Evolutionary conservation across 176 grass and related monocot genomes (phyloP), one percentile per base, ranked within the genome.

Genomic region (Urochloa ruziziensis): DNA sequence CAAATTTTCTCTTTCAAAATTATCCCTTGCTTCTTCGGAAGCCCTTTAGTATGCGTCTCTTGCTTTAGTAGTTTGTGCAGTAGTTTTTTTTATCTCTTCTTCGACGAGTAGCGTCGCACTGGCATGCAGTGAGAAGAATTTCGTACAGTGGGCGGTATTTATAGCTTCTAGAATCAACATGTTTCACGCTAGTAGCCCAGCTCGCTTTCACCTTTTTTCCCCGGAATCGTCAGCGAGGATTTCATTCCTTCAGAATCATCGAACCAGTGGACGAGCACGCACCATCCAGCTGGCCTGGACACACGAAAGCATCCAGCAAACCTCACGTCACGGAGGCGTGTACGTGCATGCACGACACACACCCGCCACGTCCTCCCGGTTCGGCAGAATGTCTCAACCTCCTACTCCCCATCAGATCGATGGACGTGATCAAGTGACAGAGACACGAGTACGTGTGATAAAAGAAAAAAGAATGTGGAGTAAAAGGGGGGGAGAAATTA

Each of bases 321-420:
- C 46, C 10, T 60, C 43, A 24, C 82, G 79, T 59, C 80, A 79
- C 34, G 23, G 47, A 73, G 29, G 46, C 66, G 74, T 73, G 30
- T 32, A 16, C 74, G 52, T 39, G 46, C 80, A 71, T 52, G 78
- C 85, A 75, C 70, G 57, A 16, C 53, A 21, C 56, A 81, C 52
- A 37, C 29, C 29, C 19, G 74, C 64, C 74, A 58, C 78, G 36
- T 16, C 47, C 13, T 10, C 28, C 21, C 28, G 23, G 23, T 39
- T 74, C 49, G 51, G 70, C 48, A 17, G 64, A 58, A 35, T 58
- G 36, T 67, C 60, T 8, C 60, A 27, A 67, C 61, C 11, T n/a
- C 78, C 23, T 17, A 25, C n/a, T n/a, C n/a, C n/a, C n/a, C 71
- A 40, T 73, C 75, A 39, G n/a, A 67, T 56, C n/a, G 17, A 49